Base-by-base conservation (phyloP, 2,329 filamentous ascomycete genomes). In the Epicoccum nigrum region DNA sequence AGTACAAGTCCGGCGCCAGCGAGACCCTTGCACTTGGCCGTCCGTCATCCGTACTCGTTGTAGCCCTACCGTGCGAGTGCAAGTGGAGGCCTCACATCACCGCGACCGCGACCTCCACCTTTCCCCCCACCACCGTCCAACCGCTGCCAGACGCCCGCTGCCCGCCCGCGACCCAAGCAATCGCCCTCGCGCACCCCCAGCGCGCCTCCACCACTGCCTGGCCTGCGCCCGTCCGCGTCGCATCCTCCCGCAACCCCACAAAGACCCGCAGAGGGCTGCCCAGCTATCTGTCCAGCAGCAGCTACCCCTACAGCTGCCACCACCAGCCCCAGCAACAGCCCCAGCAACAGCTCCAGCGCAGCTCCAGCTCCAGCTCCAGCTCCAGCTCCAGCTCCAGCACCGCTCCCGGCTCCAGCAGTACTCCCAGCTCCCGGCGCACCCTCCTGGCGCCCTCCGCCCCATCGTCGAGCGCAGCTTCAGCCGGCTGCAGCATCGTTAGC, bases 141-240 rank as follows among this genome's bases (percentile, higher is more conserved):
- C 7, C 28, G 28, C 28, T 12, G 7, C 7, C 28, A 31, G 6
- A 32, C 46, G n/a, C 48, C 23, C 37, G 33, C 34, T 45, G 41
- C n/a, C 28, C 16, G 28, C 13, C 30, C 41, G 25, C 37, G 39
- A 32, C n/a, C 11, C 31, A 23, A 28, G 38, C 27, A 33, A 39
- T 32, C 51, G 31, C 40, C 33, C 27, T 16, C 19, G 12, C 51
- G 13, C 28, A 3, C 34, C 15, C 47, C 11, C 4, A 9, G 13
- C 27, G 7, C 27, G 16, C 4, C 27, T 20, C n/a, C 39, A 51
- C 59, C n/a, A 52, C 38, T 35, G 44, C 54, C 19, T 3, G 23
- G 23, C 39, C 51, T 58, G 54, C 40, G 23, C 45, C 39, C 53
- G 38, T 56, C 60, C 57, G n/a, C n/a, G n/a, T 57, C 64, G 59